Evolutionary conservation across 805 yeast species (phyloP).

Genomic region (Soucietia sequanensis): DNA sequence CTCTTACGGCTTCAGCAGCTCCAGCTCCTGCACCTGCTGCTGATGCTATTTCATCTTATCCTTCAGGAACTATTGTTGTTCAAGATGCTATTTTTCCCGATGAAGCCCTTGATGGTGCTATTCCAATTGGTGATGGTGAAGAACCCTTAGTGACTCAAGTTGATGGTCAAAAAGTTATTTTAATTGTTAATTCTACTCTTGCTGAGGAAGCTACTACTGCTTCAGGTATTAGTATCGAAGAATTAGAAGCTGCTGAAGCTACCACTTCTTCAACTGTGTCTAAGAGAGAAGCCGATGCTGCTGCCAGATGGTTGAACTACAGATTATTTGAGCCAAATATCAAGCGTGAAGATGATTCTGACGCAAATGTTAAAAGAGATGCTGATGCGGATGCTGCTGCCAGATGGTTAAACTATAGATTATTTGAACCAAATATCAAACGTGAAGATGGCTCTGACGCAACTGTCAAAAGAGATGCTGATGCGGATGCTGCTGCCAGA

Average conservation of each 20-base stretch:
- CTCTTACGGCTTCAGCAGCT: slow-evolving; percentile 7
- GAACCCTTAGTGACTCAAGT: slow-evolving; percentile 8
- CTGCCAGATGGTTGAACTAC: slow-evolving; percentile 1
- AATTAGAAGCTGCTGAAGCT: slow-evolving; percentile 10
- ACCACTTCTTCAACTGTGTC: background rate
- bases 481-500: background rate
- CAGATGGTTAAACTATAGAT: background rate
- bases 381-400: slow-evolving; percentile 1
- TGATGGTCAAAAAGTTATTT: slow-evolving; percentile 10
- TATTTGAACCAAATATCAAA: background rate
- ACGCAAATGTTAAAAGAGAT: background rate
- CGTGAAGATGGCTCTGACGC: background rate
- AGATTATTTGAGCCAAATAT: slow-evolving; percentile 1
- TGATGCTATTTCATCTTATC: slow-evolving; percentile 1
- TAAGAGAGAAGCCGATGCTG: slow-evolving; percentile 11
- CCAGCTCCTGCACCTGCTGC: slow-evolving; percentile 5
- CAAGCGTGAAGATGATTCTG: background rate
- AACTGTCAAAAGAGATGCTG: background rate
- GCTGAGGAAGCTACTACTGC: slow-evolving; percentile 3
- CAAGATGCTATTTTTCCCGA: slow-evolving; percentile 9
- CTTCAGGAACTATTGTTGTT: background rate
- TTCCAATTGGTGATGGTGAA: slow-evolving; percentile 7
- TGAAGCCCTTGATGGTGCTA: slow-evolving; percentile 9
- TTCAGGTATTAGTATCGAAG: slow-evolving; percentile 1
- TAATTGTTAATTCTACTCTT: slow-evolving; percentile 12